phyloP scores from a whole-genome alignment of 169 alveolate species.

The Babesia bigemina region DNA sequence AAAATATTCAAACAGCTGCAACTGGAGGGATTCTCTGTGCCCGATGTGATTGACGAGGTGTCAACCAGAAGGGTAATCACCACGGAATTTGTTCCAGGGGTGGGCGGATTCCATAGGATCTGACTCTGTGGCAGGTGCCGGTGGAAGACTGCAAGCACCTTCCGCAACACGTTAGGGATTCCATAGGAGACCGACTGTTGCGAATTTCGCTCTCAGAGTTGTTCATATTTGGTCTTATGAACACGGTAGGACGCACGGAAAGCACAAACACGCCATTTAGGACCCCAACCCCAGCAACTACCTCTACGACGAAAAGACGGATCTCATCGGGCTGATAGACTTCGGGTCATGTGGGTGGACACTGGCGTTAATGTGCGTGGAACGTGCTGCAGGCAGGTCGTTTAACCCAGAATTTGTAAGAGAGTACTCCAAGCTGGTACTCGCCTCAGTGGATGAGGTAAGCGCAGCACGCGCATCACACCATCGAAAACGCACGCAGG shows the following conservation, averaged over 20 bases:
- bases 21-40: conserved; percentile 76
- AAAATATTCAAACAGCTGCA: conserved; percentile 67
- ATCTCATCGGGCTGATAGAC: conserved; percentile 82
- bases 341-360: conserved; percentile 86
- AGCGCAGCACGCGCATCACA: conserved; percentile 29
- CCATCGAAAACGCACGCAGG: conserved; percentile 56
- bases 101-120: background rate
- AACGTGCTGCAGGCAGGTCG: conserved; percentile 38
- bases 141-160: conserved; percentile 50
- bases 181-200: conserved; percentile 80
- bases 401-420: conserved; percentile 79
- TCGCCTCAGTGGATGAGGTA: conserved; percentile 73
- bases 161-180: conserved; percentile 72
- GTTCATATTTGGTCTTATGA: conserved; percentile 84
- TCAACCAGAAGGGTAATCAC: conserved; percentile 71
- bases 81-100: conserved; percentile 76
- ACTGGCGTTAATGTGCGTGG: background rate
- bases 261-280: background rate
- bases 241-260: conserved; percentile 66
- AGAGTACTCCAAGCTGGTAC: conserved; percentile 80
- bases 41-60: conserved; percentile 67
- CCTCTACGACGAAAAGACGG: conserved; percentile 74
- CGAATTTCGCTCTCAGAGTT: conserved; percentile 83
- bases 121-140: conserved; percentile 25
- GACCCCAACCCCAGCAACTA: conserved; percentile 92